Conservation (phyloP, 225 moss, liverwort and hornwort species). For the Polytrichum formosum region DNA sequence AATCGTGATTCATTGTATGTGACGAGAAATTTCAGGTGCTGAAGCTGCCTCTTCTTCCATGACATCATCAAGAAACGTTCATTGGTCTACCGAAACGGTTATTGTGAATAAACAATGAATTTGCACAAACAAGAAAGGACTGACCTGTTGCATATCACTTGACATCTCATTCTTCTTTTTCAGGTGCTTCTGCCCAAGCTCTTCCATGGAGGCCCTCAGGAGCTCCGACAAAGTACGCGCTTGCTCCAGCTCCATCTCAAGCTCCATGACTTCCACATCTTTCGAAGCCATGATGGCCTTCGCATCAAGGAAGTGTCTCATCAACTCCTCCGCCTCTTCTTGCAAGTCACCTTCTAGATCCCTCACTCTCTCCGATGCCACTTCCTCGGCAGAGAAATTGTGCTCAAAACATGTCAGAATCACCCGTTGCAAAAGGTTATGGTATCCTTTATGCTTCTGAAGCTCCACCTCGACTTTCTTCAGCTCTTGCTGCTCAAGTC, state of each 20-base stretch:
- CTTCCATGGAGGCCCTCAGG: constrained; percentile 45
- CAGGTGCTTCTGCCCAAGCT: constrained; percentile 35
- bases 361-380: not conserved
- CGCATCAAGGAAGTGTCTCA: constrained; percentile 24
- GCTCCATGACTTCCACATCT: constrained; percentile 36
- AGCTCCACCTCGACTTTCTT: constrained; percentile 41
- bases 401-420: constrained; percentile 22
- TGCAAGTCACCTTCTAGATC: not conserved
- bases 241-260: constrained; percentile 34
- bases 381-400: constrained; percentile 2
- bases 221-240: constrained; percentile 27
- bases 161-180: constrained; percentile 25
- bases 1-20: not conserved
- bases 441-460: constrained; percentile 34
- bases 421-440: constrained; percentile 36
- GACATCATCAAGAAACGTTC: too few relatives aligned
- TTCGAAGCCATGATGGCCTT: constrained; percentile 24
- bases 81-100: too few relatives aligned
- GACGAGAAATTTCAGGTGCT: constrained; percentile 17
- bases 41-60: constrained; percentile 23
- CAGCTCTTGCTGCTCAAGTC: constrained; percentile 50
- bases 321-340: constrained; percentile 18
- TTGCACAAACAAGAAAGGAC: constrained; percentile 24
- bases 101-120: too few relatives aligned
- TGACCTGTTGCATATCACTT: constrained; percentile 26